phyloP scores from a whole-genome alignment of 768 basidiomycete species.

The Boletus vermiculosoides region DNA sequence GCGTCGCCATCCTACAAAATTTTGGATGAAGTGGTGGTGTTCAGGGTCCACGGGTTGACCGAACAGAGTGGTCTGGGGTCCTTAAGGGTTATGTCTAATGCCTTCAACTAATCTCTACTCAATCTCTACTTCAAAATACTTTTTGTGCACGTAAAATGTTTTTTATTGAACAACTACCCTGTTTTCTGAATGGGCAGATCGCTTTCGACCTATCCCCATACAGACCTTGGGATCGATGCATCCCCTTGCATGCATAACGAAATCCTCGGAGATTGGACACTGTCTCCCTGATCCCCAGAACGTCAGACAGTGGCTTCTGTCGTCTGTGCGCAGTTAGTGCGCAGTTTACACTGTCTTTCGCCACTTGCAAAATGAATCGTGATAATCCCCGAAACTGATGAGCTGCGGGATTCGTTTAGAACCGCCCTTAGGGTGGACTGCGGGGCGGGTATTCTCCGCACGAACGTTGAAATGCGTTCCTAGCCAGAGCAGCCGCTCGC shows the following conservation, averaged over 20 bases:
- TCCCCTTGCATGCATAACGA: not conserved
- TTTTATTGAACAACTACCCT: too few species aligned
- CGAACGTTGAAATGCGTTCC: not conserved
- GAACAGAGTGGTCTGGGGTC: constrained; percentile 17
- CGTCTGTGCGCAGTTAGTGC: too few species aligned
- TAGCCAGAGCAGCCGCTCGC: not conserved
- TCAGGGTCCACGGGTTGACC: constrained; percentile 13
- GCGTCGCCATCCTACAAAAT: constrained; percentile 15
- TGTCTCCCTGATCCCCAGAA: not conserved
- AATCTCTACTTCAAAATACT: too few species aligned
- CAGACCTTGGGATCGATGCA: not conserved
- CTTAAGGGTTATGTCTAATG: not conserved
- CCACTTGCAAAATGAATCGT: not conserved
- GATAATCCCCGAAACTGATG: not conserved
- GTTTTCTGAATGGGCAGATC: too few species aligned
- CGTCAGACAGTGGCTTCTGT: not conserved
- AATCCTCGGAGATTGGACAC: not conserved
- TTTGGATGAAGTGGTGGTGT: constrained; percentile 8
- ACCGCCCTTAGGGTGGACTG: not conserved
- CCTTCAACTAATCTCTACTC: not conserved
- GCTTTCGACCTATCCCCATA: not conserved
- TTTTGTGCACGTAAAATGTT: not conserved
- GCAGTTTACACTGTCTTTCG: not conserved
- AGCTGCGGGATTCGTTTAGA: not conserved
- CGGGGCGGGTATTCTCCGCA: not conserved